Evolutionary conservation across 2,329 filamentous ascomycete species (phyloP).

Genomic region (Claviceps maximensis): DNA sequence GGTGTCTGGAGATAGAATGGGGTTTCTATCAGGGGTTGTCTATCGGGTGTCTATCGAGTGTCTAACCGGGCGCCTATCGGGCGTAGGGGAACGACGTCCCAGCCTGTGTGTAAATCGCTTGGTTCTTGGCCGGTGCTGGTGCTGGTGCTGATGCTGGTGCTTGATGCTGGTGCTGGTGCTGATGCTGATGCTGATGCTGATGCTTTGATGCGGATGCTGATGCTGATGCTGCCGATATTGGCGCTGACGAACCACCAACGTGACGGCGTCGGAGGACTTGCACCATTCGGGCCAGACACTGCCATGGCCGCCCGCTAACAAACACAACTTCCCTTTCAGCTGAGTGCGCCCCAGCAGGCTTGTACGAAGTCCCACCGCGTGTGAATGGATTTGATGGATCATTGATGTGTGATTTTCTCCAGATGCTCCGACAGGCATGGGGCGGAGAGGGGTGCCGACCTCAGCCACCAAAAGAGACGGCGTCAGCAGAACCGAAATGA

Average conservation of each 20-base stretch:
- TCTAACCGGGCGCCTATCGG: neutral
- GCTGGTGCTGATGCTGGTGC: too few species aligned
- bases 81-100: neutral
- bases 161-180: neutral
- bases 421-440: neutral
- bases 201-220: neutral
- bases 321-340: neutral
- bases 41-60: too few species aligned
- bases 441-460: neutral
- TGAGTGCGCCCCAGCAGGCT: neutral
- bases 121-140: too few species aligned
- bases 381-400: neutral
- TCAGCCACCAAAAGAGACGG: neutral
- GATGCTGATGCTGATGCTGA: neutral
- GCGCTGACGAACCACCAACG: neutral
- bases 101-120: neutral
- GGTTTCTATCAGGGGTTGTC: too few species aligned
- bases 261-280: neutral
- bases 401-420: neutral
- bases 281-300: neutral
- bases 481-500: neutral
- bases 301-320: neutral
- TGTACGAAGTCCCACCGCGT: neutral
- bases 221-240: neutral
- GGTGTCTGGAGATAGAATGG: too few species aligned